phyloP scores from a whole-genome alignment of 192 early-diverging fungal genomes.

The Backusella mclennaniae region DNA sequence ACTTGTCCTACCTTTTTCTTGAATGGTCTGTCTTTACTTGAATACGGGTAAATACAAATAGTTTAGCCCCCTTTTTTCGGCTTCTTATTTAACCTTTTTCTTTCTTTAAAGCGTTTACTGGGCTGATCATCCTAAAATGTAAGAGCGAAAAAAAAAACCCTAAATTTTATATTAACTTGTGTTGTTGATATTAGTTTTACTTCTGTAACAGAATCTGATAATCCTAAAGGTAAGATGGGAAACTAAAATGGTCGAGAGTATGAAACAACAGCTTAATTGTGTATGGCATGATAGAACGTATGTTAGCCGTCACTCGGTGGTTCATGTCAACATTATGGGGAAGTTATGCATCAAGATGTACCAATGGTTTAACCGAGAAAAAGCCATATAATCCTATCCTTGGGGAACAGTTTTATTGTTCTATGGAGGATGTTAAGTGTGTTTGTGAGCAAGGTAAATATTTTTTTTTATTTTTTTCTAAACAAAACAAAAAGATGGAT shows the following conservation, averaged over 20 bases:
- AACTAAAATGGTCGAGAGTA: background rate
- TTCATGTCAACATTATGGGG: constrained; percentile 84
- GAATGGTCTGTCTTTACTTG: constrained; percentile 73
- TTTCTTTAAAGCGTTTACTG: background rate
- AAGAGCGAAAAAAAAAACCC: background rate
- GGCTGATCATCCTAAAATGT: constrained; percentile 3
- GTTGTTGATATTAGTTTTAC: constrained; percentile 41
- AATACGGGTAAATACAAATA: constrained; percentile 58
- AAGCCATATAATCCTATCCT: constrained; percentile 65
- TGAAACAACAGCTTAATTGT: background rate
- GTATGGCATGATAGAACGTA: constrained; percentile 52
- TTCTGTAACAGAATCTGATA: constrained; percentile 55
- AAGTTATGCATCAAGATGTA: constrained; percentile 66
- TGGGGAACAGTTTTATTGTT: constrained; percentile 63
- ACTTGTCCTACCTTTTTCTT: constrained; percentile 81
- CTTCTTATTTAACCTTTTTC: background rate
- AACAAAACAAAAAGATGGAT: background rate
- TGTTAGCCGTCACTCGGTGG: constrained; percentile 71
- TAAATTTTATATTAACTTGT: background rate
- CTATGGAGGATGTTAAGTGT: constrained; percentile 53
- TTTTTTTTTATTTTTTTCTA: background rate
- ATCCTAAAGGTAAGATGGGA: constrained; percentile 28
- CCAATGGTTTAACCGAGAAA: constrained; percentile 69
- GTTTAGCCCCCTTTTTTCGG: background rate
- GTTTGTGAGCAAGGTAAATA: constrained; percentile 56